Percentiles rank a stretch among this genome's conserved stretches.
These are phyloP conservation scores for Yamadazyma oceani DNA, from an alignment of 1,139 yeast species.

Conservation along the genomic window DNA sequence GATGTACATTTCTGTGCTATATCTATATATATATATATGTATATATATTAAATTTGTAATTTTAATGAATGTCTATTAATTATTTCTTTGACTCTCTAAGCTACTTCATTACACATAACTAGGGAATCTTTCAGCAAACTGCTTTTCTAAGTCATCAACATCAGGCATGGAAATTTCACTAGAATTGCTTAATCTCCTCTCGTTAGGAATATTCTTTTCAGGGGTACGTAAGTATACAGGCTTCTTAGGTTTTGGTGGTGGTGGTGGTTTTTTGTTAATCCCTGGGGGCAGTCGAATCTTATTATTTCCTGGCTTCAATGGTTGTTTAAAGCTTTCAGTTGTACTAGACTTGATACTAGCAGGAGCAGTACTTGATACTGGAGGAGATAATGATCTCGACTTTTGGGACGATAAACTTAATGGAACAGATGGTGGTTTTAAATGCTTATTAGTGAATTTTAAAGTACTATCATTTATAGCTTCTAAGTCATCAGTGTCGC, in stretches of 20 bases:
- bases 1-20: not conserved
- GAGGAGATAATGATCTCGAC: not conserved
- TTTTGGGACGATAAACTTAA: constrained; percentile 23
- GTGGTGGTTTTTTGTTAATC: constrained; percentile 13
- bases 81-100: too few species aligned
- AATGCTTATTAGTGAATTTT: constrained; percentile 9
- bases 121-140: constrained; percentile 55
- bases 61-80: not conserved
- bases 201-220: constrained; percentile 15
- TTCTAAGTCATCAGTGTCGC: constrained; percentile 37
- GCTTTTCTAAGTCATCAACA: constrained; percentile 54
- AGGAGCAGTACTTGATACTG: not conserved
- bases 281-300: not conserved
- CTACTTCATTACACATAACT: too few species aligned
- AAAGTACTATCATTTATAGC: constrained; percentile 32
- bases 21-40: constrained; percentile 1
- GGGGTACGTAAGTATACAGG: constrained; percentile 54
- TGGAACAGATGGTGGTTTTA: constrained; percentile 37
- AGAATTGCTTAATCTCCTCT: constrained; percentile 34
- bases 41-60: constrained; percentile 2
- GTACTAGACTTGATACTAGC: not conserved
- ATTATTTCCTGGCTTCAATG: not conserved
- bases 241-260: constrained; percentile 64
- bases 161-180: constrained; percentile 52
- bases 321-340: not conserved